These are phyloP conservation scores for Suillus paluster DNA, from an alignment of 768 basidiomycete genomes.

Conservation along the genomic window DNA sequence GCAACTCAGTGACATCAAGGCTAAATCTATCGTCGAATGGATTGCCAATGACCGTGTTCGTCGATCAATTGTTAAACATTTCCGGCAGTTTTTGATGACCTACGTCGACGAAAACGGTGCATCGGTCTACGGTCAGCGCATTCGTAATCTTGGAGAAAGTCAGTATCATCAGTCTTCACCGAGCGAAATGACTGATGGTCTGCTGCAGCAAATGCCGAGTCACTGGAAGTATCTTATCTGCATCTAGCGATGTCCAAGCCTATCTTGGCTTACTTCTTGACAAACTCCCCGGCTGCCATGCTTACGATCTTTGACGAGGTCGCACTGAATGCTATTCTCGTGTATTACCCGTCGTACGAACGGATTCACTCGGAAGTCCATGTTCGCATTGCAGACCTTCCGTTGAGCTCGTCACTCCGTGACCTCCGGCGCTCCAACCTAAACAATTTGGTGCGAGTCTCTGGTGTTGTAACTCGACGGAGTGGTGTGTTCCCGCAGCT, in stretches of 20 bases:
- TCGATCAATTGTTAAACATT: slow-evolving; percentile 88
- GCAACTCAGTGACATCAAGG: slow-evolving; percentile 97
- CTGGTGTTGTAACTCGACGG: slow-evolving; percentile 94
- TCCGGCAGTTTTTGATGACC: slow-evolving; percentile 94
- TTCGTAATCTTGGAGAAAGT: slow-evolving; percentile 95
- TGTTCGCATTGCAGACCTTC: slow-evolving; percentile 94
- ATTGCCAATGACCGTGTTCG: slow-evolving; percentile 92
- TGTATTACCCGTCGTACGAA: slow-evolving; percentile 95
- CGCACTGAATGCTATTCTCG: slow-evolving; percentile 89
- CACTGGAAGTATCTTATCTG: slow-evolving; percentile 96
- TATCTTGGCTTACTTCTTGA: slow-evolving; percentile 96
- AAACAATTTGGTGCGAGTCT: slow-evolving; percentile 94
- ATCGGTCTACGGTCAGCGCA: slow-evolving; percentile 94
- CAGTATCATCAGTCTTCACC: slow-evolving; percentile 29
- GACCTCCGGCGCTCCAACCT: slow-evolving; percentile 92
- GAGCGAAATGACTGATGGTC: slow-evolving; percentile 17
- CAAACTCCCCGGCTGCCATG: slow-evolving; percentile 93
- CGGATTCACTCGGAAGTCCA: slow-evolving; percentile 98
- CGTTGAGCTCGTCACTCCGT: slow-evolving; percentile 86
- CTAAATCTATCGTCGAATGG: slow-evolving; percentile 97
- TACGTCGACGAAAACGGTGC: slow-evolving; percentile 91
- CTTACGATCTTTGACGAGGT: slow-evolving; percentile 94
- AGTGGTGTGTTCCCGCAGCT: slow-evolving; percentile 99
- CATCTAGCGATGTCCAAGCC: slow-evolving; percentile 92
- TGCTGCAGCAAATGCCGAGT: slow-evolving; percentile 87